A percentile compares a stretch with the other conserved stretches of the same genome.
Conservation (phyloP, 2,329 filamentous ascomycete genomes). For the Aspergillus aculeatinus region DNA sequence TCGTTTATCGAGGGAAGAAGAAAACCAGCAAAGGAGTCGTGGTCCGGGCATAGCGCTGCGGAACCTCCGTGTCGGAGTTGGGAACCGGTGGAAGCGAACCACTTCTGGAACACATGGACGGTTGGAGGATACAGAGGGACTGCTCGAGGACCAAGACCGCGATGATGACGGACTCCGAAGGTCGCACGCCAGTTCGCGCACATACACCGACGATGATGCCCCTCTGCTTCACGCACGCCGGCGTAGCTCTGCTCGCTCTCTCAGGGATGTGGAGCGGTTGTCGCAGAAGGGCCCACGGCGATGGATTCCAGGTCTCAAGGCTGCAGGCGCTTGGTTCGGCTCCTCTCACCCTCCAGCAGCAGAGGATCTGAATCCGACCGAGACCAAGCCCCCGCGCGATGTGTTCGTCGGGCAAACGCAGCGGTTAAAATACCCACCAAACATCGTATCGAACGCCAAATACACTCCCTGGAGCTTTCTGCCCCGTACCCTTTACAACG, state of each 20-base stretch:
- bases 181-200: conserved; percentile 58
- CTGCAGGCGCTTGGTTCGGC: conserved; percentile 29
- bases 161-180: conserved; percentile 56
- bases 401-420: conserved; percentile 75
- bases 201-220: conserved; percentile 65
- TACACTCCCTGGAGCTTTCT: conserved; percentile 95
- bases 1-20: conserved; percentile 30
- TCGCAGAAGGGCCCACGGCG: conserved; percentile 55
- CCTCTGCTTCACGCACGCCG: conserved; percentile 62
- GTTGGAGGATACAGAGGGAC: conserved; percentile 62
- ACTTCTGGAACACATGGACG: conserved; percentile 42
- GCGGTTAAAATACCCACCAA: conserved; percentile 75
- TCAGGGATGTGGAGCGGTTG: conserved; percentile 38
- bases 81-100: conserved; percentile 43
- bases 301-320: conserved; percentile 68
- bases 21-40: conserved; percentile 27
- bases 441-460: conserved; percentile 94
- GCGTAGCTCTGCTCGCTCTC: conserved; percentile 39
- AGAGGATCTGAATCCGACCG: conserved; percentile 43
- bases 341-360: conserved; percentile 26
- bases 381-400: conserved; percentile 61
- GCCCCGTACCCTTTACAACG: conserved; percentile 92
- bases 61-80: conserved; percentile 53
- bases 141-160: conserved; percentile 66
- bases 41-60: conserved; percentile 45